phyloP scores from a whole-genome alignment of 1,284 basidiomycete species.

The Ganoderma lingzhi region DNA sequence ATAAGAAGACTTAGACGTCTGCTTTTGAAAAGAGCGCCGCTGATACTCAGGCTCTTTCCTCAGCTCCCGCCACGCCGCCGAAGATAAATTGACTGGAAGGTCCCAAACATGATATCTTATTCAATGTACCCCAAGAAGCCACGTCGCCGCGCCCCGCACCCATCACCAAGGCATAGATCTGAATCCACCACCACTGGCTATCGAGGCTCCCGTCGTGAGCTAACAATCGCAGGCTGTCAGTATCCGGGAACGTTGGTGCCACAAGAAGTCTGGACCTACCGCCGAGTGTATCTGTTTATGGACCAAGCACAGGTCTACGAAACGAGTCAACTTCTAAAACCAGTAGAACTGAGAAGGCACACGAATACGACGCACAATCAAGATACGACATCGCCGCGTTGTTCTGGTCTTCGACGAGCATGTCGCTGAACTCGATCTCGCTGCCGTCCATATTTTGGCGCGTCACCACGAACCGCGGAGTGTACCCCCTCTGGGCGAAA shows the following conservation, averaged over 20 bases:
- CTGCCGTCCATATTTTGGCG: conserved; percentile 94
- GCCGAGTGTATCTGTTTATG: conserved; percentile 68
- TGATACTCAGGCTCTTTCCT: too few species aligned
- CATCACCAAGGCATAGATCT: conserved; percentile 32
- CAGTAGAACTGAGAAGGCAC: too few species aligned
- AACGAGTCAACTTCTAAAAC: neutral
- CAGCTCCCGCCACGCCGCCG: too few species aligned
- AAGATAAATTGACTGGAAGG: too few species aligned
- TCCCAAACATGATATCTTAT: too few species aligned
- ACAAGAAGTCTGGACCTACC: conserved; percentile 51
- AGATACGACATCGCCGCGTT: conserved; percentile 92
- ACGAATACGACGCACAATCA: conserved; percentile 65
- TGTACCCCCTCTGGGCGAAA: conserved; percentile 66
- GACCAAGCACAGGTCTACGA: conserved; percentile 58
- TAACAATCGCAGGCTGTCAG: conserved; percentile 12
- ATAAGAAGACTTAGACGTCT: too few species aligned
- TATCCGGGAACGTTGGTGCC: too few species aligned
- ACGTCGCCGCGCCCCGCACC: too few species aligned
- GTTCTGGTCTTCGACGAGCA: conserved; percentile 97
- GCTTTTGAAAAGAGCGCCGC: too few species aligned
- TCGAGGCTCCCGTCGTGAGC: conserved; percentile 38
- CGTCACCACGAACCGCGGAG: conserved; percentile 79
- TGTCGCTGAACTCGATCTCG: conserved; percentile 97
- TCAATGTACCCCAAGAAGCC: too few species aligned
- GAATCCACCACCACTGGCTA: conserved; percentile 33